Evolutionary conservation across 495 filamentous ascomycete species (phyloP).

Genomic region (Letharia columbiana): DNA sequence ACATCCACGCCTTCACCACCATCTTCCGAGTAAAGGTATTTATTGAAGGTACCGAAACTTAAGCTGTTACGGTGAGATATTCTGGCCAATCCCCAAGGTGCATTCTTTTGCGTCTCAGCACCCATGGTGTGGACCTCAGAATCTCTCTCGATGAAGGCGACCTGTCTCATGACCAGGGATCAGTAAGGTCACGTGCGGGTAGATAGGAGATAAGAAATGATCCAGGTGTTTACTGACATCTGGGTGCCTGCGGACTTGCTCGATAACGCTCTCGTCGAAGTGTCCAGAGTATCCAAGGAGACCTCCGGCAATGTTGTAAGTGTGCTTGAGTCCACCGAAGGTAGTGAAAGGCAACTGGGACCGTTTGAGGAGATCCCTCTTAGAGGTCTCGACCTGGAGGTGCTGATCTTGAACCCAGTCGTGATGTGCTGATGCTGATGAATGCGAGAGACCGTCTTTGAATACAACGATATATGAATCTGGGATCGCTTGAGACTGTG

Average conservation of each 20-base stretch:
- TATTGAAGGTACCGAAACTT: slow-evolving; percentile 89
- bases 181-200: slow-evolving; percentile 17
- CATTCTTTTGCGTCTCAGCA: slow-evolving; percentile 68
- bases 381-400: slow-evolving; percentile 45
- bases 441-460: slow-evolving; percentile 80
- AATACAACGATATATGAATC: slow-evolving; percentile 97
- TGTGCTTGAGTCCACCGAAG: slow-evolving; percentile 86
- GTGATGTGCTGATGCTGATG: slow-evolving; percentile 66
- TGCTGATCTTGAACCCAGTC: slow-evolving; percentile 88
- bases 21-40: slow-evolving; percentile 85
- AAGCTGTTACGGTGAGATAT: slow-evolving; percentile 88
- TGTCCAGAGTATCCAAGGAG: slow-evolving; percentile 91
- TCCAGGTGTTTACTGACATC: slow-evolving; percentile 64
- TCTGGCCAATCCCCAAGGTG: slow-evolving; percentile 96
- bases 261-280: slow-evolving; percentile 87
- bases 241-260: slow-evolving; percentile 88
- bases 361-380: slow-evolving; percentile 81
- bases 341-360: slow-evolving; percentile 63
- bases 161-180: slow-evolving; percentile 43
- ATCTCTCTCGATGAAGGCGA: slow-evolving; percentile 94
- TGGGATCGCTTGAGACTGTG: slow-evolving; percentile 65
- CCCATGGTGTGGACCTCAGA: slow-evolving; percentile 76
- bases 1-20: slow-evolving; percentile 98
- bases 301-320: slow-evolving; percentile 76
- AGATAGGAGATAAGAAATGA: slow-evolving; percentile 19